Conservation (phyloP, 768 basidiomycete genomes). For the Mycena albidolilacea region DNA sequence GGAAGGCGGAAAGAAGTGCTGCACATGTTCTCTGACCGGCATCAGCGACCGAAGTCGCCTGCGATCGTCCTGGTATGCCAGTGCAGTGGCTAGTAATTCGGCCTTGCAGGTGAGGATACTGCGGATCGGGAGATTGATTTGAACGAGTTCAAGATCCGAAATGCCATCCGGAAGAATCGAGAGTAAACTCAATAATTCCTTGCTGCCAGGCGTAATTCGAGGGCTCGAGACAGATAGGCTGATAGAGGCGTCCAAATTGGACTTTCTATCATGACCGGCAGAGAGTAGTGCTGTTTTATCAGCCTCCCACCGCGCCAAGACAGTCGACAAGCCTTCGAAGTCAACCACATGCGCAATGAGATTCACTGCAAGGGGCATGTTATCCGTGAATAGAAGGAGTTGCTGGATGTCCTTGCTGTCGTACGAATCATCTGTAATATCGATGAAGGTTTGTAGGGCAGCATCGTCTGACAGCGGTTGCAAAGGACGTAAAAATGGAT, state of each 20-base stretch:
- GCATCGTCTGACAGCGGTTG: neutral
- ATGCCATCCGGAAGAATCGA: constrained; percentile 8
- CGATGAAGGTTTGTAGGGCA: neutral
- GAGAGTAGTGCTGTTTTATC: neutral
- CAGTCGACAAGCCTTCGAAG: neutral
- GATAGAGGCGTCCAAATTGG: neutral
- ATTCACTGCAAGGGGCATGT: neutral
- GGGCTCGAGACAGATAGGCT: neutral
- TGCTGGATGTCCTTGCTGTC: neutral
- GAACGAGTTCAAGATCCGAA: neutral
- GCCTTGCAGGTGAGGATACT: neutral
- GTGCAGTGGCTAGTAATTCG: neutral
- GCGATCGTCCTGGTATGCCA: neutral
- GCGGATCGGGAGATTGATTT: neutral
- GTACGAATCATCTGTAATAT: neutral
- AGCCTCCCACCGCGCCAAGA: neutral
- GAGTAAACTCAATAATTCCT: neutral
- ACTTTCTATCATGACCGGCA: no score
- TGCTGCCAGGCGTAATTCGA: neutral
- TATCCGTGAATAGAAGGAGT: neutral
- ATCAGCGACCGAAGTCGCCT: neutral
- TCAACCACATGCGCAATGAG: neutral
- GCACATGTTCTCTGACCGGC: constrained; percentile 6
- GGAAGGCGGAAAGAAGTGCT: neutral
- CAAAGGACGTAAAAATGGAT: neutral